Base-by-base conservation (phyloP, 2,329 filamentous ascomycete genomes). In the Diaporthe citrichinensis region DNA sequence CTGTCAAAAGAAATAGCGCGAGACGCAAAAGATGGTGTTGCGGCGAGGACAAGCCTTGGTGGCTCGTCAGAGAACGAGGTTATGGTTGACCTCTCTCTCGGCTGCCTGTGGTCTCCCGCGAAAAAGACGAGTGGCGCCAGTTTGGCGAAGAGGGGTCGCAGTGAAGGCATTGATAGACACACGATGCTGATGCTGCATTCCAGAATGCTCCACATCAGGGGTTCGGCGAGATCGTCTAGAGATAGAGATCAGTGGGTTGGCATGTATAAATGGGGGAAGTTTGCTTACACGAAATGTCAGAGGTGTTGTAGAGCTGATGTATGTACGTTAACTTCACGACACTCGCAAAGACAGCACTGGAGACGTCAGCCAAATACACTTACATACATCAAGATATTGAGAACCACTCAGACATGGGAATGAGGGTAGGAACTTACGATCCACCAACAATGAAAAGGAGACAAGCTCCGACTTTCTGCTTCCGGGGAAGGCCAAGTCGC, bases 111-210 rank as follows among this genome's bases (percentile, higher is more conserved):
- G 31, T 65, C 23, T 59, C 77, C 39, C 23, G 20, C 62, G 15
- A 25, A 39, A 14, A 49, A n/a, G 34, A 75, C 78, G 79, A 79
- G 80, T 46, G 68, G 74, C 3, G 74, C 74, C 9, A 75, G 25
- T 59, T 59, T 75, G 58, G 58, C 74, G 68, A 75, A 74, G 23
- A 74, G 73, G 12, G 73, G 73, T 9, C 74, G 74, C 58, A 67
- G 71, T 34, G 74, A 41, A 23, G 68, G 74, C 46, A 73, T 73
- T 10, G 68, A 73, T 23, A 75, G 62, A 51, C 51, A 61, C 7
- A 75, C 28, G 31, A 75, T 75, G 51, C 74, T 73, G 58, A 75
- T 59, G 25, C 44, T 67, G 74, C 74, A 75, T 51, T 75, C 74
- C 58, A 73, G 31, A 15, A 75, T 34, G 8, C 68, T 75, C 74